Base-by-base conservation (phyloP, 2,329 filamentous ascomycete species). In the Penicillium corylophilum region DNA sequence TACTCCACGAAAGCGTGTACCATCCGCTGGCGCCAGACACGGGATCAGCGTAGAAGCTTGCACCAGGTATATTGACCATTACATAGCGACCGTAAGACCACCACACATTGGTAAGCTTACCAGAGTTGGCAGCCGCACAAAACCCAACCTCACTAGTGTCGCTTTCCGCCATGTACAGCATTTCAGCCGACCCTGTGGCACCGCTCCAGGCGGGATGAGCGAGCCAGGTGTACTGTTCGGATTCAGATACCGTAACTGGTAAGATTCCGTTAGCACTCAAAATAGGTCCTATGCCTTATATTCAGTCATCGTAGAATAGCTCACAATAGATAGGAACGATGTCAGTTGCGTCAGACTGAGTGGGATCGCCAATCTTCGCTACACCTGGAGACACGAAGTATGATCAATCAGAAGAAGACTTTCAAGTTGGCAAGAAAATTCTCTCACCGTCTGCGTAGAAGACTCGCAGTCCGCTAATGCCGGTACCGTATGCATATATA, bases 51-150 rank as follows among this genome's bases (percentile, higher is more conserved):
- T 57, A 59, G n/a, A 59, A 59, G n/a, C 36, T 56, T 24, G 42
- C 56, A 16, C 44, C 49, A n/a, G 42, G 39, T 15, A 59, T 35
- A 0, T 36, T 55, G 28, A 48, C 46, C 43, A 57, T 43, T 4
- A 59, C 54, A 44, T 57, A 59, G 16, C 26, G 31, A 9, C 56
- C 56, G 16, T 59, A 57, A 4, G 39, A 18, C 20, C 51, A 55
- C 51, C 51, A 59, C 4, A 59, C 44, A 15, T 57, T 36, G 23
- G 51, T 57, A 2, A 57, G 41, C 10, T 46, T 49, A 13, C 28
- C 44, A 8, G 35, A 24, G 2, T 28, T 35, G 22, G 43, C 39
- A 3, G 39, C 18, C 10, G 44, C 36, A 3, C 36, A 24, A n/a
- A 59, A 55, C 12, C 49, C 36, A 6, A 59, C 51, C 41, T 59